phyloP scores from a whole-genome alignment of 2,329 filamentous ascomycete genomes.

The Ceratocystis destructans region DNA sequence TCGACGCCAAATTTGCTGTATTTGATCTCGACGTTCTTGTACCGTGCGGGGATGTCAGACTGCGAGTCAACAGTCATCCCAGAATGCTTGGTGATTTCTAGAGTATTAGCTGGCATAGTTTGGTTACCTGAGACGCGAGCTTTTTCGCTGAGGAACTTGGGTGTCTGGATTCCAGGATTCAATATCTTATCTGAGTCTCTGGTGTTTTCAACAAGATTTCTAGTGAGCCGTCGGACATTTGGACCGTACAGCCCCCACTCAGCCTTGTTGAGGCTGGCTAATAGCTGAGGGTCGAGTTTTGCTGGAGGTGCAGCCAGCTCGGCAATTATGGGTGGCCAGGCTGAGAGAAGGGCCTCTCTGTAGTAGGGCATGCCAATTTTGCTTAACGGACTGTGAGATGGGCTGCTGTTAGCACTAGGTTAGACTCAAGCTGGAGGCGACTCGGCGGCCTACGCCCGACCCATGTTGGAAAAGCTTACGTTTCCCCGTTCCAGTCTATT shows the following conservation, averaged over 20 bases:
- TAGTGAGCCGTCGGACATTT: conserved; percentile 56
- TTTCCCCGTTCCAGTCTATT: conserved; percentile 58
- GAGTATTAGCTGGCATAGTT: conserved; percentile 29
- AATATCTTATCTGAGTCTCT: conserved; percentile 47
- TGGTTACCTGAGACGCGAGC: conserved; percentile 49
- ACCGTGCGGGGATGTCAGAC: conserved; percentile 74
- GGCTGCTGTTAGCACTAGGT: conserved; percentile 18
- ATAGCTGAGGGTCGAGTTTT: conserved; percentile 57
- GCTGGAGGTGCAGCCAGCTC: conserved; percentile 73
- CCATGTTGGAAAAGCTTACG: conserved; percentile 36
- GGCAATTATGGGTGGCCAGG: conserved; percentile 76
- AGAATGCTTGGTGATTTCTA: conserved; percentile 23
- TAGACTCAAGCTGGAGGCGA: background rate
- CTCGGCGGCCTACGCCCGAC: background rate
- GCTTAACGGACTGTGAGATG: conserved; percentile 52
- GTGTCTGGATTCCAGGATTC: conserved; percentile 52
- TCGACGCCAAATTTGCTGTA: conserved; percentile 99
- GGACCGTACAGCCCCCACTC: conserved; percentile 69
- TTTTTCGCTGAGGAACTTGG: conserved; percentile 92
- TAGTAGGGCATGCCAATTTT: conserved; percentile 88
- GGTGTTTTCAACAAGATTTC: conserved; percentile 75
- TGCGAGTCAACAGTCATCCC: conserved; percentile 29
- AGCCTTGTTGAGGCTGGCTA: conserved; percentile 53
- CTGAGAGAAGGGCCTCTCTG: conserved; percentile 70
- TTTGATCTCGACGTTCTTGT: conserved; percentile 91